Evolutionary conservation across 225 moss, liverwort and hornwort genomes (phyloP).

Genomic region (Antitrichia curtipendula): DNA sequence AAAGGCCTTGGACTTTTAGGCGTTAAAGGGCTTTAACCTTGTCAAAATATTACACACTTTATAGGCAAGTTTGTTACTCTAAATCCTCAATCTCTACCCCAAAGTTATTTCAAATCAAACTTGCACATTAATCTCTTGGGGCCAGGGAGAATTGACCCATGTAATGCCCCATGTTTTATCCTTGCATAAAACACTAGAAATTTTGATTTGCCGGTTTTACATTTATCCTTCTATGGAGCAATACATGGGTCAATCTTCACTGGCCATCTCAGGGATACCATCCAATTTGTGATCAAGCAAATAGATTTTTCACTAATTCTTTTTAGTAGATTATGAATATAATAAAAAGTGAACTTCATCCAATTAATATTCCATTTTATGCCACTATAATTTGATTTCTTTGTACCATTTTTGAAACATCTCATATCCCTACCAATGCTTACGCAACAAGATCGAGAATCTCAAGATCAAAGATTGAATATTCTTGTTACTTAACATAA

Average conservation of each 20-base stretch:
- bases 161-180: too few relatives aligned
- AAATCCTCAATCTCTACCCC: accelerated
- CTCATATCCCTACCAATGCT: not conserved
- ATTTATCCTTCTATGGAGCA: too few relatives aligned
- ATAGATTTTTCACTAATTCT: not conserved
- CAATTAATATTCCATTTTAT: not conserved
- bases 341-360: not conserved
- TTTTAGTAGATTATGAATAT: not conserved
- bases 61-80: too few relatives aligned
- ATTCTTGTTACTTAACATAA: too few relatives aligned
- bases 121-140: too few relatives aligned
- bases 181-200: too few relatives aligned
- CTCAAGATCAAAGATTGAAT: not conserved
- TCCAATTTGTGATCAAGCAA: not conserved
- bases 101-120: not conserved
- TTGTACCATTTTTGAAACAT: not conserved
- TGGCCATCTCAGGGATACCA: too few relatives aligned
- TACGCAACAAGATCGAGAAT: not conserved
- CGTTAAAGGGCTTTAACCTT: not conserved
- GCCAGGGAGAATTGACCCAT: too few relatives aligned
- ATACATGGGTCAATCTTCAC: too few relatives aligned
- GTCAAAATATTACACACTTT: not conserved
- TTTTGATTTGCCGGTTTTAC: too few relatives aligned
- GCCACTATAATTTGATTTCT: not conserved
- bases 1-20: too few relatives aligned